Percentiles rank a stretch among this genome's conserved stretches.
These are phyloP conservation scores for Myxozyma lipomycoides DNA, from an alignment of 805 yeast genomes.

Conservation along the genomic window DNA sequence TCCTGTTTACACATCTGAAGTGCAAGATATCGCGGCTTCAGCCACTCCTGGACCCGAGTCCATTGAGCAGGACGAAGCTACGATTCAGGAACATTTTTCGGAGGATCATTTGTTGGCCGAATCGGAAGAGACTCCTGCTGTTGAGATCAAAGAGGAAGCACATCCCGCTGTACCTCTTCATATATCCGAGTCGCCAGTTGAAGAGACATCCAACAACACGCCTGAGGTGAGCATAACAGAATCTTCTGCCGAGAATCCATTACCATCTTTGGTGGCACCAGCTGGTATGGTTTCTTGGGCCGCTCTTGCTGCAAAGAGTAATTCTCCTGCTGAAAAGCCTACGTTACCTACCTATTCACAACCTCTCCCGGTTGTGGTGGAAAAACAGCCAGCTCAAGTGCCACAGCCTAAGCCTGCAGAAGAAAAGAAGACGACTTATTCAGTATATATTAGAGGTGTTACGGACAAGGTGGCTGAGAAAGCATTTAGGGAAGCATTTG, in stretches of 20 bases:
- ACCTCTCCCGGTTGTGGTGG: slow-evolving; percentile 15
- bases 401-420: slow-evolving; percentile 22
- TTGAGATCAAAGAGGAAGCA: slow-evolving; percentile 6
- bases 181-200: slow-evolving; percentile 14
- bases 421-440: slow-evolving; percentile 30
- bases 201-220: slow-evolving; percentile 8
- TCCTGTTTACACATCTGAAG: neutral
- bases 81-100: slow-evolving; percentile 82
- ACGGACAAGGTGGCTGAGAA: slow-evolving; percentile 31
- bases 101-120: slow-evolving; percentile 70
- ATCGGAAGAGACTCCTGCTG: slow-evolving; percentile 9
- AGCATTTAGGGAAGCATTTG: slow-evolving; percentile 34
- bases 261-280: slow-evolving; percentile 19
- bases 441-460: slow-evolving; percentile 40
- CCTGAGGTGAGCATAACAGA: slow-evolving; percentile 12
- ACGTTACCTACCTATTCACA: slow-evolving; percentile 8
- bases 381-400: slow-evolving; percentile 35
- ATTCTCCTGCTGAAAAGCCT: slow-evolving; percentile 24
- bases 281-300: slow-evolving; percentile 34
- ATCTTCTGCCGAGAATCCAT: slow-evolving; percentile 2
- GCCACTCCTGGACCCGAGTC: slow-evolving; percentile 39
- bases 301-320: slow-evolving; percentile 29
- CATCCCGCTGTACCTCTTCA: slow-evolving; percentile 19
- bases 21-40: neutral
- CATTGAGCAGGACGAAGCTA: slow-evolving; percentile 88